Percentiles rank a stretch among this genome's conserved stretches.
Evolutionary conservation across 176 grass and related monocot species (phyloP).

Genomic region (Eremochloa ophiuroides): DNA sequence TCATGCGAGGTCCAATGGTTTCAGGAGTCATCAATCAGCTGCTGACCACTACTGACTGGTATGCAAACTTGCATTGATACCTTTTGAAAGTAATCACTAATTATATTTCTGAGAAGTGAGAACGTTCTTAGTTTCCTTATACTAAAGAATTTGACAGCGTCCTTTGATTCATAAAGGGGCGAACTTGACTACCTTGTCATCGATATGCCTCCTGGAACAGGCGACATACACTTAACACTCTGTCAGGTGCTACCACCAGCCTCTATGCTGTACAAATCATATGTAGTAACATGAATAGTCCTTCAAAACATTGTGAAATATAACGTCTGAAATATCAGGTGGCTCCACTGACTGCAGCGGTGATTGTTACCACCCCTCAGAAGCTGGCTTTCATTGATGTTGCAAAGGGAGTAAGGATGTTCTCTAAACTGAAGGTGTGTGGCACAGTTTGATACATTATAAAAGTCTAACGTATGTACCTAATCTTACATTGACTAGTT

Average conservation of each 20-base stretch:
- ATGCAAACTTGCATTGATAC: conserved; percentile 31
- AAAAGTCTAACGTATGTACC: neutral
- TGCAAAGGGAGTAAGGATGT: conserved; percentile 97
- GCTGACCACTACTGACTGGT: conserved; percentile 91
- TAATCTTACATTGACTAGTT: neutral
- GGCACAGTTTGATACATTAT: conserved; percentile 11
- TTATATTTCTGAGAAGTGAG: neutral
- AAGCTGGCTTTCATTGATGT: conserved; percentile 98
- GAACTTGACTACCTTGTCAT: conserved; percentile 97
- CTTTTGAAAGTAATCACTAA: neutral
- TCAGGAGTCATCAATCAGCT: conserved; percentile 96
- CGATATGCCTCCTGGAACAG: conserved; percentile 99
- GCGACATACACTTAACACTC: conserved; percentile 95
- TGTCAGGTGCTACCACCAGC: conserved; percentile 64
- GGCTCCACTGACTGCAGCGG: conserved; percentile 86
- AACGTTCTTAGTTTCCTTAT: neutral
- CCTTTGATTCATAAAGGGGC: conserved; percentile 61
- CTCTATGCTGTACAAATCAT: conserved; percentile 14
- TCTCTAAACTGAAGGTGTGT: conserved; percentile 97
- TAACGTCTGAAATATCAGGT: conserved; percentile 54
- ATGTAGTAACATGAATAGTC: neutral
- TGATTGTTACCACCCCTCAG: conserved; percentile 96
- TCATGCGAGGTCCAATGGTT: conserved; percentile 98
- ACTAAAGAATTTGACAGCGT: conserved; percentile 1
- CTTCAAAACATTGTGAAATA: conserved; percentile 7